Conservation (phyloP, 768 basidiomycete species). For the Fibroporia radiculosa region DNA sequence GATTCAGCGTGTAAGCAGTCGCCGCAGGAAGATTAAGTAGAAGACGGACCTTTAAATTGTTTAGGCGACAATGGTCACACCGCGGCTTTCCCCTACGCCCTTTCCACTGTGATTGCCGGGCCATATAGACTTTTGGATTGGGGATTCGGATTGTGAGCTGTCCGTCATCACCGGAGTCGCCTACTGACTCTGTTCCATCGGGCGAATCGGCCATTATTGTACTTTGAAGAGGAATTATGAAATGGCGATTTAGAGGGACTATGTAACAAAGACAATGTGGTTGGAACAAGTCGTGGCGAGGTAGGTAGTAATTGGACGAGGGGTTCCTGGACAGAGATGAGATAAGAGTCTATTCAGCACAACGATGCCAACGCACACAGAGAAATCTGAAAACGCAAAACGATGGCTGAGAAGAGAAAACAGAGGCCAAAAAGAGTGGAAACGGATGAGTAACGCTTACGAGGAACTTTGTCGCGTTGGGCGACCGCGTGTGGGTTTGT, state of each 20-base stretch:
- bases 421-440: background rate
- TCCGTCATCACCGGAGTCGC: slow-evolving; percentile 26
- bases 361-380: no score
- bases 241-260: background rate
- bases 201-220: slow-evolving; percentile 20
- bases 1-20: slow-evolving; percentile 7
- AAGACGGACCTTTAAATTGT: slow-evolving; percentile 59
- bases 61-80: slow-evolving; percentile 64
- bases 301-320: no score
- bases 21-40: slow-evolving; percentile 5
- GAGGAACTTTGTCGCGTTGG: slow-evolving; percentile 5
- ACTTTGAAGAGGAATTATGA: background rate
- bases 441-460: background rate
- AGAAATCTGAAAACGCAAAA: no score
- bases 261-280: background rate
- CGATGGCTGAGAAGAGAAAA: no score
- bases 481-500: slow-evolving; percentile 18
- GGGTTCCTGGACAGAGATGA: background rate
- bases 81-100: slow-evolving; percentile 68
- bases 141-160: slow-evolving; percentile 57
- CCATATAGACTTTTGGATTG: slow-evolving; percentile 59
- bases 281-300: background rate
- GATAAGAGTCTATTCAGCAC: background rate
- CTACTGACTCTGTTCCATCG: slow-evolving; percentile 24
- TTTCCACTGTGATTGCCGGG: slow-evolving; percentile 67